A percentile compares a stretch with the other conserved stretches of the same genome.
These are phyloP conservation scores for Teratosphaeria destructans DNA, from an alignment of 2,329 filamentous ascomycete genomes.

Conservation along the genomic window DNA sequence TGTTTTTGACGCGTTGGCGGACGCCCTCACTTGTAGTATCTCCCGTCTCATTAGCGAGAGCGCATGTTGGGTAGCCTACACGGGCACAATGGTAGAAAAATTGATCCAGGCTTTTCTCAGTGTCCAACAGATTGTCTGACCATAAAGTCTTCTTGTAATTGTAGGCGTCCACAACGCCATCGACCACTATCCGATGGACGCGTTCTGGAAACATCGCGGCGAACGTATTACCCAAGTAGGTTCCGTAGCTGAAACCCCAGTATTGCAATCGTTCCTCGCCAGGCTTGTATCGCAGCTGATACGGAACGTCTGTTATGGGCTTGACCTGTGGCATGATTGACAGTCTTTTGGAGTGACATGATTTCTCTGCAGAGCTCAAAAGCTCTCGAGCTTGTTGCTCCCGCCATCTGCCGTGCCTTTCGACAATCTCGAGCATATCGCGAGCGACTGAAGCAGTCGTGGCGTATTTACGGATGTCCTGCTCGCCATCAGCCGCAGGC, in stretches of 20 bases:
- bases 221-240: constrained; percentile 32
- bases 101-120: constrained; percentile 32
- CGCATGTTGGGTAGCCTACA: constrained; percentile 31
- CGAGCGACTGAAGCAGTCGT: constrained; percentile 38
- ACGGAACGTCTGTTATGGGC: neutral
- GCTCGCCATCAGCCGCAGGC: constrained; percentile 12
- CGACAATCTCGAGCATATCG: constrained; percentile 41
- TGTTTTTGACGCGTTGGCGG: constrained; percentile 22
- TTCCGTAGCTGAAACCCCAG: constrained; percentile 38
- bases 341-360: neutral
- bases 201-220: constrained; percentile 32
- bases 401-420: constrained; percentile 28
- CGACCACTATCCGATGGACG: constrained; percentile 30
- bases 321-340: neutral
- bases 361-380: neutral
- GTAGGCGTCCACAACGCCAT: constrained; percentile 36
- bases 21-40: constrained; percentile 27
- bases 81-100: constrained; percentile 35
- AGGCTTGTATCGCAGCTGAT: constrained; percentile 6
- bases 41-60: constrained; percentile 24
- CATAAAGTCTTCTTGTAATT: constrained; percentile 27
- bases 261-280: constrained; percentile 27
- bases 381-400: constrained; percentile 15
- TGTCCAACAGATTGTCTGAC: constrained; percentile 32
- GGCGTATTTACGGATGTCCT: constrained; percentile 33